A percentile compares a stretch with the other conserved stretches of the same genome.
These are phyloP conservation scores for Grosmannia huntii DNA, from an alignment of 2,329 filamentous ascomycete genomes.

Conservation along the genomic window DNA sequence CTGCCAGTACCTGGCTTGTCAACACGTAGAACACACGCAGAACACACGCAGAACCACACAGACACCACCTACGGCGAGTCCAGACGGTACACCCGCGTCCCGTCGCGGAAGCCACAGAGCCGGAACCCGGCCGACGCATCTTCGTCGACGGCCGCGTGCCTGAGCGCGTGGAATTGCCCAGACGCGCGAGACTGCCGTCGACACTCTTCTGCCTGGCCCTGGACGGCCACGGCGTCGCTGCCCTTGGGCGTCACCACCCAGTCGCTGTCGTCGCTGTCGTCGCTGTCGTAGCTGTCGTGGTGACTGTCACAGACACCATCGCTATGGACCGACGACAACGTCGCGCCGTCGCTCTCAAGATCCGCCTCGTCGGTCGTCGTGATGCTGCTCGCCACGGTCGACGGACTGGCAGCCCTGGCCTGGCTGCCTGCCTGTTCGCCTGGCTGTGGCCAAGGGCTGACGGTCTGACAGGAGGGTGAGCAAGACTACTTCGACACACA, in stretches of 20 bases:
- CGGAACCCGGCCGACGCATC: slow-evolving; percentile 2
- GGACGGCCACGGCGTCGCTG: no score
- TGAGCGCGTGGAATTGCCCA: not conserved
- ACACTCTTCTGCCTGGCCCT: slow-evolving; percentile 5
- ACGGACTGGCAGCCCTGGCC: no score
- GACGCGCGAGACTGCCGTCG: not conserved
- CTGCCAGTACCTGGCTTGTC: not conserved
- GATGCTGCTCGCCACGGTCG: no score
- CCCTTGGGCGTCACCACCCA: not conserved
- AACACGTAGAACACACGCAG: not conserved
- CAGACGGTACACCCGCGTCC: slow-evolving; percentile 9
- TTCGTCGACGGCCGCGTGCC: slow-evolving; percentile 3
- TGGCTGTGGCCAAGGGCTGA: no score
- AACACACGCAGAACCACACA: not conserved
- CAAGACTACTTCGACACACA: no score
- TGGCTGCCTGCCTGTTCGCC: no score
- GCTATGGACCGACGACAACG: not conserved
- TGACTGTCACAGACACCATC: not conserved
- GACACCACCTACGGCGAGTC: not conserved
- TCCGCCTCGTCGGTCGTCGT: not conserved
- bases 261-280: not conserved
- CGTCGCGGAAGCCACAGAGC: slow-evolving; percentile 5
- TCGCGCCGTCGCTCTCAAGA: not conserved
- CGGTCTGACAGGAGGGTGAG: no score
- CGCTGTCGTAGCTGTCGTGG: not conserved